phyloP scores from a whole-genome alignment of 805 yeast genomes.

The Lachancea lanzarotensis region DNA sequence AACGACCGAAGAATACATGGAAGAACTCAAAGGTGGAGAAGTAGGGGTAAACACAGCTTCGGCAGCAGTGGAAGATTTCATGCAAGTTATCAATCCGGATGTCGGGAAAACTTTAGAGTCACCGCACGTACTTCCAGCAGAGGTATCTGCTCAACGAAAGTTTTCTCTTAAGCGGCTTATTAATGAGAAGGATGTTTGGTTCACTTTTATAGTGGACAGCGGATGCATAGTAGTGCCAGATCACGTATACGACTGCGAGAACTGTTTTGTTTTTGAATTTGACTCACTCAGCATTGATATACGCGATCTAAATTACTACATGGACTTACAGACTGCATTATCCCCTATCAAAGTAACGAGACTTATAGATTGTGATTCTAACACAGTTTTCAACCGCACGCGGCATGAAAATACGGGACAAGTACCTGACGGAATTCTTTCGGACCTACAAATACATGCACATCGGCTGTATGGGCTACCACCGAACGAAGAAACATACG shows the following conservation, averaged over 20 bases:
- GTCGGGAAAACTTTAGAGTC: not conserved
- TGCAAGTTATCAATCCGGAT: not conserved
- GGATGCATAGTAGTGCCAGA: conserved; percentile 73
- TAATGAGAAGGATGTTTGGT: conserved; percentile 72
- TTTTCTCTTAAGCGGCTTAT: conserved; percentile 39
- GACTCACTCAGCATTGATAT: conserved; percentile 67
- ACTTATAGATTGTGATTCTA: conserved; percentile 8
- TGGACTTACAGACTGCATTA: conserved; percentile 79
- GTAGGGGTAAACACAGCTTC: not conserved
- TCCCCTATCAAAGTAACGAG: conserved; percentile 45
- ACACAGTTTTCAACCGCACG: conserved; percentile 15
- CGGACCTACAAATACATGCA: conserved; percentile 63
- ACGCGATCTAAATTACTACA: conserved; percentile 84
- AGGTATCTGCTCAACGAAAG: conserved; percentile 3
- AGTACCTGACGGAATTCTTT: conserved; percentile 21
- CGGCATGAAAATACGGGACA: not conserved
- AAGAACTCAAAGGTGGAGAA: conserved; percentile 13
- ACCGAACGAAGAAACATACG: conserved; percentile 80
- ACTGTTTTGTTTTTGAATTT: conserved; percentile 57
- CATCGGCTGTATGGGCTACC: conserved; percentile 92
- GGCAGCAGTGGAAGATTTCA: conserved; percentile 1
- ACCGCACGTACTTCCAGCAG: not conserved
- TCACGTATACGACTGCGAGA: conserved; percentile 55
- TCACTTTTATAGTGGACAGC: conserved; percentile 60
- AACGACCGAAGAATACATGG: conserved; percentile 76